A percentile compares a stretch with the other conserved stretches of the same genome.
Conservation (phyloP, 2,329 filamentous ascomycete species). For the Botrytis porri region DNA sequence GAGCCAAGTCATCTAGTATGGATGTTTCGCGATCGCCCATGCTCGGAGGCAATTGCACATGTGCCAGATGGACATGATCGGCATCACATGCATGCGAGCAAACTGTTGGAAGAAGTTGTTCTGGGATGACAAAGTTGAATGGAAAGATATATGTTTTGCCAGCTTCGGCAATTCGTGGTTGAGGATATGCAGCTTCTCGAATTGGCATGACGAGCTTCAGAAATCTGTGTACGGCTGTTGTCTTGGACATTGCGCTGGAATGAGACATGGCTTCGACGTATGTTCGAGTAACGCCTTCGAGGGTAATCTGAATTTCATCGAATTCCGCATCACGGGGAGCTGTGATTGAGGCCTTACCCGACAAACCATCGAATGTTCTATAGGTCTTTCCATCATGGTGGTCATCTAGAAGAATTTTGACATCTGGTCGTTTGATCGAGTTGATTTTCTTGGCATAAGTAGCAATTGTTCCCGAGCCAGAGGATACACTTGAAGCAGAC, state of each 20-base stretch:
- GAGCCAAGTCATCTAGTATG: conserved; percentile 33
- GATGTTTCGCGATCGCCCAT: conserved; percentile 32
- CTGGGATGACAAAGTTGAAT: conserved; percentile 38
- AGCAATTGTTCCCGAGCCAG: conserved; percentile 31
- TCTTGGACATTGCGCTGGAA: conserved; percentile 27
- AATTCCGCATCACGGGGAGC: conserved; percentile 34
- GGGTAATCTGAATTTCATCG: conserved; percentile 36
- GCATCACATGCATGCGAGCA: conserved; percentile 31
- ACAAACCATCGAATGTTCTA: conserved; percentile 35
- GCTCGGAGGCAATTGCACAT: conserved; percentile 36
- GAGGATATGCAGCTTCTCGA: conserved; percentile 33
- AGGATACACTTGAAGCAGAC: conserved; percentile 28
- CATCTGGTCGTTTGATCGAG: conserved; percentile 27
- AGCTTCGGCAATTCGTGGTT: conserved; percentile 34
- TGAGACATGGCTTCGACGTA: conserved; percentile 35
- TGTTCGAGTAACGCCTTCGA: conserved; percentile 35
- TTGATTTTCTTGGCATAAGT: conserved; percentile 31
- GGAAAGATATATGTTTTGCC: conserved; percentile 36
- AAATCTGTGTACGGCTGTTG: conserved; percentile 36
- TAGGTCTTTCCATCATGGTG: conserved; percentile 33
- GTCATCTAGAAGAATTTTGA: conserved; percentile 34
- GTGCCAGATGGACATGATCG: conserved; percentile 35
- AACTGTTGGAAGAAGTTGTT: conserved; percentile 35
- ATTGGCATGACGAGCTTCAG: conserved; percentile 39
- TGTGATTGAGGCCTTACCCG: conserved; percentile 34